Evolutionary conservation across 192 early-diverging fungal species (phyloP).

Genomic region (Glomus cerebriforme): DNA sequence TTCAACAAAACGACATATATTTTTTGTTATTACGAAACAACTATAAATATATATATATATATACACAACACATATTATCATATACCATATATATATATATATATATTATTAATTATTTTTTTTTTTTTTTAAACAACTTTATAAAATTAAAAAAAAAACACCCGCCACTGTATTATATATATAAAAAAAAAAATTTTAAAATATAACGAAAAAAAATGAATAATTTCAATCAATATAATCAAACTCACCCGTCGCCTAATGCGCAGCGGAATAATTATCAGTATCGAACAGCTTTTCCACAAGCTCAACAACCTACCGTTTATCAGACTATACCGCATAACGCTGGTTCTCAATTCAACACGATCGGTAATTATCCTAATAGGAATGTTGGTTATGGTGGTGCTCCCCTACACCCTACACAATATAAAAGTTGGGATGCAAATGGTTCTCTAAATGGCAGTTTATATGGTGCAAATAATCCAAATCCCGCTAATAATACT

Average conservation of each 20-base stretch:
- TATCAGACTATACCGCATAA: neutral
- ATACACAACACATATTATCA: no score
- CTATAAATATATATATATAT: no score
- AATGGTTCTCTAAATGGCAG: neutral
- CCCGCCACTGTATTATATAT: neutral
- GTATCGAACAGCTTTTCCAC: neutral
- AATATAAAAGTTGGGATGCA: neutral
- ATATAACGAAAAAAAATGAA: constrained; percentile 1
- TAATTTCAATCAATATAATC: neutral
- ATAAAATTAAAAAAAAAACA: neutral
- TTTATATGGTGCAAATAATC: neutral
- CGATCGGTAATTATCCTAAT: neutral
- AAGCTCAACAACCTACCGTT: neutral
- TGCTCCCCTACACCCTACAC: neutral
- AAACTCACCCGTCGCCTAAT: neutral
- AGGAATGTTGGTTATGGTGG: neutral
- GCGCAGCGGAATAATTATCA: neutral
- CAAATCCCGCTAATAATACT: neutral
- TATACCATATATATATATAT: no score
- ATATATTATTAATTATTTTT: no score
- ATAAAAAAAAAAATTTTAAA: neutral
- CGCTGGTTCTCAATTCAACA: neutral
- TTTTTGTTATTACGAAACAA: no score
- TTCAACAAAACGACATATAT: neutral
- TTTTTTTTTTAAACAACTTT: neutral